Conservation (phyloP, 1,284 basidiomycete genomes). For the Fomitiporia mediterranea region DNA sequence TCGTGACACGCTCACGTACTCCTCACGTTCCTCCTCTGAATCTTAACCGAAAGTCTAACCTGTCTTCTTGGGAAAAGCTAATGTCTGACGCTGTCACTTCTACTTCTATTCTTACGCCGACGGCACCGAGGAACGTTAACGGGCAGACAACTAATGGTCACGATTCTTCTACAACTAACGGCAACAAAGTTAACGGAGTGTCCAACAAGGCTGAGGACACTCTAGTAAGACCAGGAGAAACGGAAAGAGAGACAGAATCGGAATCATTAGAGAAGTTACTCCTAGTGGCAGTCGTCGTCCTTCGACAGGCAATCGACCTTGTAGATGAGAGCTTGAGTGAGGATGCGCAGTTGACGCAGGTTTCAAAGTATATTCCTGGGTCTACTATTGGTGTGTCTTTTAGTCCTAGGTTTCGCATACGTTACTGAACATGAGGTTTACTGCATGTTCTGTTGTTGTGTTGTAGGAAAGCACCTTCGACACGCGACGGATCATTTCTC, state of each 20-base stretch:
- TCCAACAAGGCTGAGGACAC: too few species aligned
- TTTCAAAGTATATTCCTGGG: constrained; percentile 68
- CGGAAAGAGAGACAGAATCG: background rate
- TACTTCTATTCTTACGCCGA: background rate
- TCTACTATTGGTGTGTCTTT: constrained; percentile 67
- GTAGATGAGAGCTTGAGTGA: constrained; percentile 57
- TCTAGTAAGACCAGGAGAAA: too few species aligned
- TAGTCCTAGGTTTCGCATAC: constrained; percentile 3
- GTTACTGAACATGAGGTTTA: constrained; percentile 8
- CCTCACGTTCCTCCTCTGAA: too few species aligned
- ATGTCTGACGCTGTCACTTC: too few species aligned
- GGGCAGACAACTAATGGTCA: background rate
- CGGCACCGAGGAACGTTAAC: background rate
- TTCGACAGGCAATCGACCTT: constrained; percentile 68
- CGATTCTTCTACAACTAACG: background rate
- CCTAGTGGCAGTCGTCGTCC: constrained; percentile 57
- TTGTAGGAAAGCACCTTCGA: constrained; percentile 71
- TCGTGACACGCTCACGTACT: too few species aligned
- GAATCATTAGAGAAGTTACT: constrained; percentile 46
- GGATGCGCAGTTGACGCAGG: constrained; percentile 62
- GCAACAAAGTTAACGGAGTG: background rate
- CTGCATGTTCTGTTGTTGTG: constrained; percentile 8
- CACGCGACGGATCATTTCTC: constrained; percentile 79
- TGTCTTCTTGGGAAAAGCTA: too few species aligned
- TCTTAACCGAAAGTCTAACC: too few species aligned